Evolutionary conservation across 164 flowering plant genomes (phyloP).

Genomic region (Cinnamomum chago): DNA sequence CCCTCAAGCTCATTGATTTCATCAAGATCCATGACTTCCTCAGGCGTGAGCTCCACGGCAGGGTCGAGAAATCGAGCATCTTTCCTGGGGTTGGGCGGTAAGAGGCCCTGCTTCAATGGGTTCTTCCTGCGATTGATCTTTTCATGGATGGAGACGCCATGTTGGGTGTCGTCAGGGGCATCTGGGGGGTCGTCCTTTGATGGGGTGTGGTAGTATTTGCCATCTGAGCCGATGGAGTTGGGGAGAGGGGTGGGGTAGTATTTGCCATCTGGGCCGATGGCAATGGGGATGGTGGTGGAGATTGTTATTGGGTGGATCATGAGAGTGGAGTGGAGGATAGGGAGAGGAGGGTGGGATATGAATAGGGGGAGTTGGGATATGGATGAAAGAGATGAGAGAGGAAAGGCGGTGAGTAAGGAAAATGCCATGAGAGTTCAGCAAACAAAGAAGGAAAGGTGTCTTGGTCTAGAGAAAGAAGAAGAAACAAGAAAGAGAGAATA

Average conservation of each 20-base stretch:
- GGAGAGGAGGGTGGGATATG: slow-evolving; percentile 13
- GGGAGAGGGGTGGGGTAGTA: slow-evolving; percentile 51
- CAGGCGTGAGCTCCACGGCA: slow-evolving; percentile 44
- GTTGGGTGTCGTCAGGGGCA: slow-evolving; percentile 74
- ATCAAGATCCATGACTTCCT: slow-evolving; percentile 80
- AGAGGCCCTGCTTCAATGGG: slow-evolving; percentile 51
- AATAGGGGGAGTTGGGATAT: slow-evolving; percentile 10
- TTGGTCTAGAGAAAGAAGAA: no score
- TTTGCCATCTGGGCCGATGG: slow-evolving; percentile 57
- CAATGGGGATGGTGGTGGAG: slow-evolving; percentile 13
- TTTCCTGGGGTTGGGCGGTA: slow-evolving; percentile 57
- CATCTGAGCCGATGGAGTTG: slow-evolving; percentile 38
- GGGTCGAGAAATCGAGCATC: slow-evolving; percentile 11
- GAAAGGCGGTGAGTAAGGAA: background rate
- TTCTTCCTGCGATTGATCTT: slow-evolving; percentile 48
- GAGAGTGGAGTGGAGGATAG: slow-evolving; percentile 6
- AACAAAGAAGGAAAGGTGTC: background rate
- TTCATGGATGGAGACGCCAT: slow-evolving; percentile 71
- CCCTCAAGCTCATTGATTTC: slow-evolving; percentile 70
- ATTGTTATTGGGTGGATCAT: background rate
- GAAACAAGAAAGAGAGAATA: no score
- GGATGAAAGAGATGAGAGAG: slow-evolving; percentile 7
- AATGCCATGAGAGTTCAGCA: background rate
- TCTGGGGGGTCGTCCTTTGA: slow-evolving; percentile 89
- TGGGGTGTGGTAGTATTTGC: slow-evolving; percentile 62